phyloP scores from a whole-genome alignment of 441 rosid genomes.

The Rhodomyrtus psidioides region DNA sequence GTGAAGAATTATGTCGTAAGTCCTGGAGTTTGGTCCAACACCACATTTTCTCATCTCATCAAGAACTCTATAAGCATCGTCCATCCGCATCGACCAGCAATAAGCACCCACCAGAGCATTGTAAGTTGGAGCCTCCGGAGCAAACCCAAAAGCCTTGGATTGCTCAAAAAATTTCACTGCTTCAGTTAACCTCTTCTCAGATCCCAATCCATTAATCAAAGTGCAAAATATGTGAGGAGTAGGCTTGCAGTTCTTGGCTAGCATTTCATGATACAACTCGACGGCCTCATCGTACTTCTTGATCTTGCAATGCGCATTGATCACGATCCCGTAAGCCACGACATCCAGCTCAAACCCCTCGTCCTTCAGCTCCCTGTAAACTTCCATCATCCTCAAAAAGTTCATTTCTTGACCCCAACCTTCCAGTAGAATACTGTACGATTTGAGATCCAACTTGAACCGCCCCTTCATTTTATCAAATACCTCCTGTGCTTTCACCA shows the following conservation, averaged over 20 bases:
- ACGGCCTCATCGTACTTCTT: conserved; percentile 50
- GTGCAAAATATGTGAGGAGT: conserved; percentile 74
- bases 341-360: conserved; percentile 78
- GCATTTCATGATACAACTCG: conserved; percentile 48
- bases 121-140: conserved; percentile 62
- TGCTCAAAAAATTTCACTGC: conserved; percentile 49
- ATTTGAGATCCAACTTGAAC: conserved; percentile 55
- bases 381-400: conserved; percentile 52
- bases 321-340: conserved; percentile 65
- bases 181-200: conserved; percentile 45
- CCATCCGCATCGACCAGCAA: conserved; percentile 49
- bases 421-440: conserved; percentile 65
- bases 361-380: conserved; percentile 58
- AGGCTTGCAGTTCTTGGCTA: conserved; percentile 43
- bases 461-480: conserved; percentile 72
- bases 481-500: conserved; percentile 64
- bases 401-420: conserved; percentile 82
- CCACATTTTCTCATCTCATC: conserved; percentile 58
- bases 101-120: conserved; percentile 77
- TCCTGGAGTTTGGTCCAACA: conserved; percentile 62
- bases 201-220: conserved; percentile 70
- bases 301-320: conserved; percentile 62
- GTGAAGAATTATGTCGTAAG: conserved; percentile 71
- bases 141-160: conserved; percentile 50
- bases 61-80: conserved; percentile 41